Conservation (phyloP, 768 basidiomycete species). For the Crepidotus variabilis region DNA sequence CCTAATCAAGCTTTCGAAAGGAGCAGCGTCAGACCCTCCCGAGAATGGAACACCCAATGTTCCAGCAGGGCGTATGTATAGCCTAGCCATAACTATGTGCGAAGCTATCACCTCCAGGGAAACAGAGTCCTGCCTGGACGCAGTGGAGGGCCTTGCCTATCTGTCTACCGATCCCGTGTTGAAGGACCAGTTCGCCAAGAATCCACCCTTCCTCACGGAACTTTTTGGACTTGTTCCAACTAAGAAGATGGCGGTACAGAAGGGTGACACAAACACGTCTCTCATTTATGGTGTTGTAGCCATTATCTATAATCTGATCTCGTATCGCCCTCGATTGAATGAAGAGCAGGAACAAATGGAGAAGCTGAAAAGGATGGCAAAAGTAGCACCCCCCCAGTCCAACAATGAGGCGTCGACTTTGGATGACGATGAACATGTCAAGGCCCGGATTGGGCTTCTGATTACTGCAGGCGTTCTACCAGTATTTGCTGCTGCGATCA, state of each 20-base stretch:
- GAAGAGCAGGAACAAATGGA: constrained; percentile 83
- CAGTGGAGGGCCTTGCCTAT: constrained; percentile 85
- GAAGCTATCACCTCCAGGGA: constrained; percentile 44
- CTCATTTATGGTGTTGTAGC: constrained; percentile 75
- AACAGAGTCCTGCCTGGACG: constrained; percentile 48
- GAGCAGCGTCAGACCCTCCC: constrained; percentile 42
- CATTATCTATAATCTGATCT: constrained; percentile 72
- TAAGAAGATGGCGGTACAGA: constrained; percentile 29
- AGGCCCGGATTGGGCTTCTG: constrained; percentile 50
- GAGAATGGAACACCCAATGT: constrained; percentile 20
- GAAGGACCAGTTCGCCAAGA: constrained; percentile 58
- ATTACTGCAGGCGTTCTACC: constrained; percentile 62
- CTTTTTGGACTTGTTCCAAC: constrained; percentile 57
- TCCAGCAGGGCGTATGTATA: constrained; percentile 30
- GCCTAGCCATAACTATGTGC: constrained; percentile 54
- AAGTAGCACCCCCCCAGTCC: constrained; percentile 27
- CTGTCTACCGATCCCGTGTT: constrained; percentile 60
- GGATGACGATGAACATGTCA: constrained; percentile 68
- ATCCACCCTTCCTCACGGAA: constrained; percentile 48
- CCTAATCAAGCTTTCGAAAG: constrained; percentile 73
- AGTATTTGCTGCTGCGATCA: constrained; percentile 54
- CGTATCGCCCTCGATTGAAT: constrained; percentile 65
- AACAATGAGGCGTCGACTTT: constrained; percentile 32
- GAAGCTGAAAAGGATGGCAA: constrained; percentile 75
- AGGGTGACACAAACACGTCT: constrained; percentile 37